A percentile compares a stretch with the other conserved stretches of the same genome.
These are phyloP conservation scores for Cytospora paraplurivora DNA, from an alignment of 2,329 filamentous ascomycete species.

Conservation along the genomic window DNA sequence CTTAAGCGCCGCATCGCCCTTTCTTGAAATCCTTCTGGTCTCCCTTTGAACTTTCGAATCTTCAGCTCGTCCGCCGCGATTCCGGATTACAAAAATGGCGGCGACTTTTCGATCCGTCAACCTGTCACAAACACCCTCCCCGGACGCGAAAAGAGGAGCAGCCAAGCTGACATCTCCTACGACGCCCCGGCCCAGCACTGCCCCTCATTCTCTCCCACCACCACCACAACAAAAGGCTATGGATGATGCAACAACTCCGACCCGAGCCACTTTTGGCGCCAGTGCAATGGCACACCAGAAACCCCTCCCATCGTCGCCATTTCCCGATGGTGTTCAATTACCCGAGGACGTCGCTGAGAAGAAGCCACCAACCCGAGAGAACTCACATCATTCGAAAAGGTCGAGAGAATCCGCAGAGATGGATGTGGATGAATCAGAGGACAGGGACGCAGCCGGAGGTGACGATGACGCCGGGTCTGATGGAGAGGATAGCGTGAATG, in stretches of 20 bases:
- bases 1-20: constrained; percentile 34
- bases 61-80: constrained; percentile 22
- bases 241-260: constrained; percentile 63
- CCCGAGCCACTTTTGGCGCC: constrained; percentile 56
- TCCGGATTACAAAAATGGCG: constrained; percentile 44
- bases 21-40: constrained; percentile 27
- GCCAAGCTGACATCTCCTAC: constrained; percentile 50
- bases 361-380: constrained; percentile 51
- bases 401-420: constrained; percentile 69
- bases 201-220: constrained; percentile 32
- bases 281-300: constrained; percentile 49
- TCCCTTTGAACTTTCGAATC: constrained; percentile 26
- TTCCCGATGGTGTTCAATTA: constrained; percentile 52
- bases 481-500: constrained; percentile 60
- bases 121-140: constrained; percentile 47
- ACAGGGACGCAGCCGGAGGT: constrained; percentile 50
- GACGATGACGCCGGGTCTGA: constrained; percentile 63
- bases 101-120: constrained; percentile 64
- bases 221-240: constrained; percentile 34
- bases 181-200: constrained; percentile 41
- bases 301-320: constrained; percentile 56
- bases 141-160: constrained; percentile 52
- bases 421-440: constrained; percentile 76
- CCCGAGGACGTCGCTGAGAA: constrained; percentile 48
- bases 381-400: constrained; percentile 63